Percentiles rank a stretch among this genome's conserved stretches.
These are phyloP conservation scores for Evernia prunastri DNA, from an alignment of 495 filamentous ascomycete genomes.

Conservation along the genomic window DNA sequence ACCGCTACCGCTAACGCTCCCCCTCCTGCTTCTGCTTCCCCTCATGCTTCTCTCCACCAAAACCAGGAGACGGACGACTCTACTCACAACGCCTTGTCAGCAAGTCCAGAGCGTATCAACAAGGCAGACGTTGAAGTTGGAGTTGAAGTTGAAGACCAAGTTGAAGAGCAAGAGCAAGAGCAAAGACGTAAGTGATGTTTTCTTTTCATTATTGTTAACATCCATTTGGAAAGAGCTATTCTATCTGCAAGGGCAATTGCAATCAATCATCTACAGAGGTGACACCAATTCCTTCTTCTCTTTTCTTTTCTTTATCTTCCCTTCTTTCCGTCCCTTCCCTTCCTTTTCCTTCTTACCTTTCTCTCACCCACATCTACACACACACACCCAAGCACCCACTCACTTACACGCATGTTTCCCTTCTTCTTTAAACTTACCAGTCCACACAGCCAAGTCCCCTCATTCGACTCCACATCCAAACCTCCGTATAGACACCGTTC, in stretches of 20 bases:
- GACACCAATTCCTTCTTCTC: no score
- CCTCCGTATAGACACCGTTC: conserved; percentile 4
- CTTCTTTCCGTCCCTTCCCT: no score
- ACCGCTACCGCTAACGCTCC: neutral
- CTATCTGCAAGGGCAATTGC: no score
- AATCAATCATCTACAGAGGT: no score
- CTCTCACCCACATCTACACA: no score
- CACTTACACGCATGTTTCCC: neutral
- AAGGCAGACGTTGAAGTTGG: neutral
- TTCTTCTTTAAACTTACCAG: neutral
- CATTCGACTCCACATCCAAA: neutral
- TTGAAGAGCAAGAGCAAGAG: no score
- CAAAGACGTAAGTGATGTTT: neutral
- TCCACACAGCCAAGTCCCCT: neutral
- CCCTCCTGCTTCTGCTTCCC: no score
- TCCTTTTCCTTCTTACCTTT: no score
- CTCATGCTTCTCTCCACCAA: no score
- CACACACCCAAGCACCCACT: no score
- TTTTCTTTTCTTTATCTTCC: no score
- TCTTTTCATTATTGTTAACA: neutral
- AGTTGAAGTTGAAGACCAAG: no score
- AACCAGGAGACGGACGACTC: neutral
- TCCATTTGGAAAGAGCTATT: neutral
- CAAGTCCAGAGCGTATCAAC: conserved; percentile 2
- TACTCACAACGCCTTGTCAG: neutral